Base-by-base conservation (phyloP, 2,329 filamentous ascomycete genomes). In the Penicillium sp. region DNA sequence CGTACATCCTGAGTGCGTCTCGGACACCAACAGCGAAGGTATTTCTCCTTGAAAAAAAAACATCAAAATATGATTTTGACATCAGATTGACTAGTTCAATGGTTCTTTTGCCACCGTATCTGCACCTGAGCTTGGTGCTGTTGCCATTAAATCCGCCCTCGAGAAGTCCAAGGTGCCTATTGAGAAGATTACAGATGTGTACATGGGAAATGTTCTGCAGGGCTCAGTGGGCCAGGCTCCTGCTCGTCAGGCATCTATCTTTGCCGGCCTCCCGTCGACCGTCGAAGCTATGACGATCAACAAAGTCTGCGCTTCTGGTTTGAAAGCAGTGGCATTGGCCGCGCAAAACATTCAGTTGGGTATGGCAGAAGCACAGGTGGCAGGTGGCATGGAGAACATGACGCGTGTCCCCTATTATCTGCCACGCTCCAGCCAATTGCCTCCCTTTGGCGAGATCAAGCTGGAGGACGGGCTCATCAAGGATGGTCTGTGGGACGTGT, bases 311-410 rank as follows among this genome's bases (percentile, higher is more conserved):
- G 87, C 93, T 3, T 96, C 91, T 0, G 93, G 93, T 4, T 77
- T 99, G 58, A 99, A 99, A 72, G 88, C 93, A 1, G 90, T 97
- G 4, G 84, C 81, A 18, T 80, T 97, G 37, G 93, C 92, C 1
- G 92, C 92, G 1, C 89, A 95, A 66, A 93, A 95, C 65, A 95
- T 97, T 61, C 89, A 96, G 72, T 81, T 99, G 10, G 92, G 93
- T 4, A 79, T 95, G 9, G 82, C 89, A 13, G 88, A 95, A 64
- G 91, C 88, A 0, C 88, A 95, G 68, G 79, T 97, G 7, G 93
- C 93, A 1, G 93, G 93, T 54, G 93, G 93, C 46, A 96, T 99
- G 88, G 93, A 99, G 76, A 96, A 89, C 72, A 99, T 99, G 93
- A 89, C 88, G 5, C 81, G 87, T 33, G 89, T 95, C 4, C 93